These are phyloP conservation scores for Pythium sukuiense DNA, from an alignment of 352 stramenopile genomes.

Conservation along the genomic window DNA sequence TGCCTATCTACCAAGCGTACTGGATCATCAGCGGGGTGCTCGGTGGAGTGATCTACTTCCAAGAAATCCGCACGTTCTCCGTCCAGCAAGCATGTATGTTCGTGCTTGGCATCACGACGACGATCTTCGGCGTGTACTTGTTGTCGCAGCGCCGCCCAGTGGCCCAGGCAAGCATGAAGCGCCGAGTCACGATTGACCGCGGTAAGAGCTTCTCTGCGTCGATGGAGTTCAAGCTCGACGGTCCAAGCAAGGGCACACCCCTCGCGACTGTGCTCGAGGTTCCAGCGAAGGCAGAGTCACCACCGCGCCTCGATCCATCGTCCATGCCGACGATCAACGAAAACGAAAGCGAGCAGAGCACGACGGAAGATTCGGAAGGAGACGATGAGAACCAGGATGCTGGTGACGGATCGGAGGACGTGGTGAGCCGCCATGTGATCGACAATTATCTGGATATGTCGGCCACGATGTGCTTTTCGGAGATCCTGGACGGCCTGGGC, in stretches of 20 bases:
- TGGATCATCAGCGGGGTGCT: conserved; percentile 90
- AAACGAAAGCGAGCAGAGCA: conserved; percentile 40
- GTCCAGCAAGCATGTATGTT: conserved; percentile 79
- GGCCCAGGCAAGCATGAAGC: conserved; percentile 43
- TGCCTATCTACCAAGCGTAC: conserved; percentile 87
- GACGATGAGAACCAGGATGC: conserved; percentile 32
- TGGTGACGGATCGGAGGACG: conserved; percentile 31
- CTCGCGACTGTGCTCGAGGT: conserved; percentile 28
- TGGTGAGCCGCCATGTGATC: conserved; percentile 74
- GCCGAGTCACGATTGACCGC: conserved; percentile 51
- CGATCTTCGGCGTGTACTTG: conserved; percentile 82
- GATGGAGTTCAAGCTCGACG: conserved; percentile 34
- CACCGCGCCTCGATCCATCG: conserved; percentile 5
- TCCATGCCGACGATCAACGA: conserved; percentile 38
- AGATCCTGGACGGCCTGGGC: conserved; percentile 61
- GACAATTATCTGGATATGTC: conserved; percentile 89
- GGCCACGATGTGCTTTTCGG: conserved; percentile 63
- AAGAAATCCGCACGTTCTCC: conserved; percentile 84
- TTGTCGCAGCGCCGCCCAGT: conserved; percentile 71
- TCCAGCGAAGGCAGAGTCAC: conserved; percentile 20
- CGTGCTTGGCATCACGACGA: conserved; percentile 76
- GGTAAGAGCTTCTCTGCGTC: conserved; percentile 65
- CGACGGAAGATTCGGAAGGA: conserved; percentile 40
- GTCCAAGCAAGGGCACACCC: conserved; percentile 16
- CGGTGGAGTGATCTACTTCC: conserved; percentile 90